Evolutionary conservation across 306 rosid species (phyloP).

Genomic region (Quercus rubra): DNA sequence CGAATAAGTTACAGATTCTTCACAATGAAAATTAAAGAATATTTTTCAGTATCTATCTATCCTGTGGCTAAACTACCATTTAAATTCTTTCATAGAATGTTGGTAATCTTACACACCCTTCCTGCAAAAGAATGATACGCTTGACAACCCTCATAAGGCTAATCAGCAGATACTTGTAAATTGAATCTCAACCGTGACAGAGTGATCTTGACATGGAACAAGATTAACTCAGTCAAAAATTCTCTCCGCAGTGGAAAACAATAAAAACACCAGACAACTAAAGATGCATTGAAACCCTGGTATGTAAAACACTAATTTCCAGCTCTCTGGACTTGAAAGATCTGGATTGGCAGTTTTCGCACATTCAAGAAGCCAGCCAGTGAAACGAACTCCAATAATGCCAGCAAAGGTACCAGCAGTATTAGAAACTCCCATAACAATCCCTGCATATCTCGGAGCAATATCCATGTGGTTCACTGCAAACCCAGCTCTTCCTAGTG

Average conservation of each 20-base stretch:
- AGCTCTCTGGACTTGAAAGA: constrained; percentile 85
- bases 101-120: not conserved
- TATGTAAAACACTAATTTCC: constrained; percentile 76
- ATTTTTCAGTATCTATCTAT: not conserved
- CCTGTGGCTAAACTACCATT: not conserved
- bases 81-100: not conserved
- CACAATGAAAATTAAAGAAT: not conserved
- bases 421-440: constrained; percentile 95
- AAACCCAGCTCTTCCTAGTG: constrained; percentile 94
- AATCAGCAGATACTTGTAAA: constrained; percentile 1
- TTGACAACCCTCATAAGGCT: constrained; percentile 6
- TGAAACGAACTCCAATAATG: constrained; percentile 82
- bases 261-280: constrained; percentile 66
- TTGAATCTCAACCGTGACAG: not conserved
- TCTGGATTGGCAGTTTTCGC: constrained; percentile 65
- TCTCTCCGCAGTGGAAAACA: constrained; percentile 92
- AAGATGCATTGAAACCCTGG: constrained; percentile 85
- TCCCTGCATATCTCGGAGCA: constrained; percentile 96
- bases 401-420: constrained; percentile 97
- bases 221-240: constrained; percentile 69
- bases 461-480: constrained; percentile 98
- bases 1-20: not conserved
- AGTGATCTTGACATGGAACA: constrained; percentile 15
- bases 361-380: constrained; percentile 88
- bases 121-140: constrained; percentile 1